phyloP scores from a whole-genome alignment of 106 monocot species.

The Dioscorea alata region DNA sequence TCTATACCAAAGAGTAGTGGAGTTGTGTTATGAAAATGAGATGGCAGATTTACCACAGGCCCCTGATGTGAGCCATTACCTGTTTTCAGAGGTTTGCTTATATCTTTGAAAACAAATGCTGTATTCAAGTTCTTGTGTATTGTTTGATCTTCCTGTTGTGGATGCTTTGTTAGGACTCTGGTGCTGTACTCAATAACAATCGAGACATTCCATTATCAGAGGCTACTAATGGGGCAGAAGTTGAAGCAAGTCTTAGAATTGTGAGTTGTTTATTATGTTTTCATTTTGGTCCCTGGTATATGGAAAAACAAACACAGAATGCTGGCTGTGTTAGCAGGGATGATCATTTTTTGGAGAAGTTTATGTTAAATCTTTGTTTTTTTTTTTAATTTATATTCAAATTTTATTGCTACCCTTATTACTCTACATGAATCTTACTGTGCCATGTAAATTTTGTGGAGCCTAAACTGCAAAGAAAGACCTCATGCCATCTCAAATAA shows the following conservation, averaged over 20 bases:
- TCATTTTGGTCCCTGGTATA: too few species aligned
- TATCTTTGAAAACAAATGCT: not conserved
- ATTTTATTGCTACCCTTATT: too few species aligned
- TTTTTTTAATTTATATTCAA: too few species aligned
- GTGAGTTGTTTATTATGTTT: constrained; percentile 16
- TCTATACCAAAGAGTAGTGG: constrained; percentile 48
- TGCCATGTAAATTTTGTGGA: too few species aligned
- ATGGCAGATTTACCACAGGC: constrained; percentile 56
- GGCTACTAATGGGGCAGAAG: constrained; percentile 56
- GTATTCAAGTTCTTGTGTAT: not conserved
- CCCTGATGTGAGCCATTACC: constrained; percentile 83
- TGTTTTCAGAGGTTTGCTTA: constrained; percentile 60
- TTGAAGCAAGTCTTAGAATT: constrained; percentile 33
- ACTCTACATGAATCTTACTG: too few species aligned
- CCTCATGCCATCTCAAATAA: not conserved
- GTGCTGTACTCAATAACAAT: constrained; percentile 27
- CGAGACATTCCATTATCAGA: constrained; percentile 45
- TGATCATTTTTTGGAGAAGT: too few species aligned
- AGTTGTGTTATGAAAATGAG: constrained; percentile 80
- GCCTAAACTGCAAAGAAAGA: too few species aligned
- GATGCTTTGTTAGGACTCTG: constrained; percentile 34
- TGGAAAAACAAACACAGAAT: too few species aligned
- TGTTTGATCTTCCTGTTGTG: not conserved
- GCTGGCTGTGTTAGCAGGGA: too few species aligned
- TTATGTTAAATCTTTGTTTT: too few species aligned